Evolutionary conservation across 305 asterid genomes (phyloP), one percentile per base, ranked within the genome.

Genomic region (Withania somnifera): DNA sequence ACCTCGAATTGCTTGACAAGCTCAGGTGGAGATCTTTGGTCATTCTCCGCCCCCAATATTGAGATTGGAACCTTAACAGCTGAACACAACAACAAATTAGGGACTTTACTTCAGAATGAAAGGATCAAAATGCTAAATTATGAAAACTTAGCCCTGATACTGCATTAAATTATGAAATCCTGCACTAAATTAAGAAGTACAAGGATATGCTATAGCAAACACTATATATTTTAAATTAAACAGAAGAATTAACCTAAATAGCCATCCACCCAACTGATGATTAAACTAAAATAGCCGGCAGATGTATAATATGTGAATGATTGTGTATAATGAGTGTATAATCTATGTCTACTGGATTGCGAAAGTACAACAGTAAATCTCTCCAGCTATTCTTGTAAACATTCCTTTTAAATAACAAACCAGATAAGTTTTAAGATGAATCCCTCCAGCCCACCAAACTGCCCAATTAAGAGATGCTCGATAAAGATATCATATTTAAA

Each of bases 1-100:
- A 61, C 84, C 85, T 89, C 90, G 9, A 89, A 89, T 83, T 87
- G 79, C 61, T 83, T 89, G 76, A 89, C 52, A 45, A 88, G 84
- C 87, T 86, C 90, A 4, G 92, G 92, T 8, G 93, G 91, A 38
- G 89, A 85, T 3, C 7, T 2, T 0, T 83, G 40, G 83, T 91
- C 97, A 4, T 20, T 63, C 83, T 90, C 95, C 11, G 93, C 97
- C 83, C 91, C 97, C 75, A 93, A 89, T 36, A 91, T 57, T 1
- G 89, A 84, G 28, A 88, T 60, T 17, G 97, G 97, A 56, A 88
- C 90, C 85, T 91, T 88, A 11, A 90, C 91, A n/a, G 87, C 97
- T 93, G 91, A 81, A 30, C 78, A 38, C 20, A 51, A 63, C 47
- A 45, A 50, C 79, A 73, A 24, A 64, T 32, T 7, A 73, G 58